A percentile compares a stretch with the other conserved stretches of the same genome.
These are phyloP conservation scores for Protea cynaroides DNA, from an alignment of 164 flowering plant species.

Conservation along the genomic window DNA sequence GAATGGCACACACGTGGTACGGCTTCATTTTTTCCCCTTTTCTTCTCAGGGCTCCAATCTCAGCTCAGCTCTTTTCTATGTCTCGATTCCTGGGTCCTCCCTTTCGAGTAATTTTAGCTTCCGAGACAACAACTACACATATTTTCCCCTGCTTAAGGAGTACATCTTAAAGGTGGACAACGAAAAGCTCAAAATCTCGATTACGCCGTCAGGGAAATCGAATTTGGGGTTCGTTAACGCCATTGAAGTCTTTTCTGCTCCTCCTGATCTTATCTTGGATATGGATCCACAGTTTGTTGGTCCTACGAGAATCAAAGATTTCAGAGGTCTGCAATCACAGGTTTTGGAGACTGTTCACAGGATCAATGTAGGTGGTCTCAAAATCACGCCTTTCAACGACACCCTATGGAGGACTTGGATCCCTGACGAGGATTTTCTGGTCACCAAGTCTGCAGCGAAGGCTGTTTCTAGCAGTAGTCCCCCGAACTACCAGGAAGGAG, in stretches of 20 bases:
- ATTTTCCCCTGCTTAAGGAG: slow-evolving; percentile 41
- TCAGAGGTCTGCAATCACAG: slow-evolving; percentile 26
- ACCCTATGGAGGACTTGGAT: slow-evolving; percentile 82
- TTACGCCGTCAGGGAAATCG: slow-evolving; percentile 28
- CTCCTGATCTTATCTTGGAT: slow-evolving; percentile 48
- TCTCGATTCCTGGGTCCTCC: slow-evolving; percentile 35
- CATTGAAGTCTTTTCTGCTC: slow-evolving; percentile 75
- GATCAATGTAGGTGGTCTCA: slow-evolving; percentile 73
- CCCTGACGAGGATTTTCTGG: slow-evolving; percentile 44
- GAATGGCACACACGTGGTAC: slow-evolving; percentile 49
- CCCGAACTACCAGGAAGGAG: slow-evolving; percentile 47
- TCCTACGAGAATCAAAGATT: slow-evolving; percentile 22
- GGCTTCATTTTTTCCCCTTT: slow-evolving; percentile 63
- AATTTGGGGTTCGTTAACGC: slow-evolving; percentile 59
- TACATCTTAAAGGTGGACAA: slow-evolving; percentile 35
- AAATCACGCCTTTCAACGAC: slow-evolving; percentile 46
- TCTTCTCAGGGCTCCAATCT: slow-evolving; percentile 25
- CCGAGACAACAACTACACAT: slow-evolving; percentile 1
- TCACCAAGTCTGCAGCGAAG: slow-evolving; percentile 6
- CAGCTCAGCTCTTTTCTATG: slow-evolving; percentile 33
- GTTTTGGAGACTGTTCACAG: slow-evolving; percentile 54
- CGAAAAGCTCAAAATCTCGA: slow-evolving; percentile 30
- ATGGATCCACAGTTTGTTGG: slow-evolving; percentile 20
- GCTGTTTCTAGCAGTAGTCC: background rate
- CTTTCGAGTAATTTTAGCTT: slow-evolving; percentile 26